phyloP scores from a whole-genome alignment of 2,329 filamentous ascomycete genomes.

The Epichloe hybrida region DNA sequence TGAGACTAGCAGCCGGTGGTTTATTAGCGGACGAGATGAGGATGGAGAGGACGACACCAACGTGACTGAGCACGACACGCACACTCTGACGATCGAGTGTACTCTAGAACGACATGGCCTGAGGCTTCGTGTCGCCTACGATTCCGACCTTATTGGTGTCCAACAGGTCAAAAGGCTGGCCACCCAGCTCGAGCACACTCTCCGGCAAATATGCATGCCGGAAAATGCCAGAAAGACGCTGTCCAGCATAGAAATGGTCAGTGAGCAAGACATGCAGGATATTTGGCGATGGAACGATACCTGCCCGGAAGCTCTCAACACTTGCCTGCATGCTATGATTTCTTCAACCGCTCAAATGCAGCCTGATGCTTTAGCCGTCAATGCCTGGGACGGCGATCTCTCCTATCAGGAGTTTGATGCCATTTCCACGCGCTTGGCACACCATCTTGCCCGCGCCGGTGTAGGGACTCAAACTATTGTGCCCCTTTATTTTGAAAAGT shows the following conservation, averaged over 20 bases:
- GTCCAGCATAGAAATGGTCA: not conserved
- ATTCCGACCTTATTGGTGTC: not conserved
- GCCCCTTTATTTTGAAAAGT: slow-evolving; percentile 5
- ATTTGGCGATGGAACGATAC: slow-evolving; percentile 6
- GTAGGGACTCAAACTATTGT: slow-evolving; percentile 2
- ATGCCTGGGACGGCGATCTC: slow-evolving; percentile 26
- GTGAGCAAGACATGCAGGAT: slow-evolving; percentile 1
- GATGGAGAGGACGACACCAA: slow-evolving; percentile 2
- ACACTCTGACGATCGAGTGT: slow-evolving; percentile 1
- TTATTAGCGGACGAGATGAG: not conserved
- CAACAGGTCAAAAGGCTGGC: not conserved
- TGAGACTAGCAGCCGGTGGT: not conserved
- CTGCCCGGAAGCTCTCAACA: not conserved
- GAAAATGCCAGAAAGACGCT: not conserved
- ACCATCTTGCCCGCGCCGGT: slow-evolving; percentile 1
- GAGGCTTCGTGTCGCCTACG: slow-evolving; percentile 1
- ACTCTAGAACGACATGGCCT: not conserved
- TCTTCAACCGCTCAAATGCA: not conserved
- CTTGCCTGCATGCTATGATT: slow-evolving; percentile 5
- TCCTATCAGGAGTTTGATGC: slow-evolving; percentile 18
- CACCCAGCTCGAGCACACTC: slow-evolving; percentile 1
- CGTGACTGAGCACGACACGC: slow-evolving; percentile 2
- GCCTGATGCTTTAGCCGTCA: slow-evolving; percentile 4
- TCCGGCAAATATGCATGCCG: not conserved
- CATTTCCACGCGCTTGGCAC: slow-evolving; percentile 4